Conservation (phyloP, 768 basidiomycete species). For the Hortiboletus campestris region DNA sequence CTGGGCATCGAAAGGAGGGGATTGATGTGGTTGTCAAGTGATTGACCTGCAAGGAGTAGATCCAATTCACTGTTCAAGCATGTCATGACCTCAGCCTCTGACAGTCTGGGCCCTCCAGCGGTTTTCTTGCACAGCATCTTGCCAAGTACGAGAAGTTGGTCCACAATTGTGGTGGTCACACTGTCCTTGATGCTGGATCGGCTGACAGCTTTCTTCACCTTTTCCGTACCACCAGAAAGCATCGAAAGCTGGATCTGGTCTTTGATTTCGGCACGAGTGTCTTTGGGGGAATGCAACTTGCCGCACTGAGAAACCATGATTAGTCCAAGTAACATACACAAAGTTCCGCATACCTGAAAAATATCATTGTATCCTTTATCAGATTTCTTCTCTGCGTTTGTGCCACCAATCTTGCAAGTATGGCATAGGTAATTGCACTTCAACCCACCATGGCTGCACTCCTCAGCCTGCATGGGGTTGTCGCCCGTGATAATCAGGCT, state of each 20-base stretch:
- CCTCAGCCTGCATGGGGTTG: conserved; percentile 39
- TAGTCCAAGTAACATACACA: background rate
- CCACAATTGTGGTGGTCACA: conserved; percentile 28
- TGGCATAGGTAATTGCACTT: conserved; percentile 34
- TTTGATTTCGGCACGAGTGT: background rate
- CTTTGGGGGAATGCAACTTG: conserved; percentile 6
- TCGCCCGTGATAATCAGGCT: conserved; percentile 24
- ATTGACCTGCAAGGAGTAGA: background rate
- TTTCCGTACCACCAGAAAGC: conserved; percentile 7
- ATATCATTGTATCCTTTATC: conserved; percentile 27
- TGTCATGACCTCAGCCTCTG: background rate
- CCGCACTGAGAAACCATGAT: background rate
- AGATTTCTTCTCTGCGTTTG: conserved; percentile 15
- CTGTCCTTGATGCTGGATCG: conserved; percentile 38
- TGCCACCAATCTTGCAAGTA: conserved; percentile 34
- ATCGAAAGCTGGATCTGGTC: conserved; percentile 5
- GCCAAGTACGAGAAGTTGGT: conserved; percentile 33
- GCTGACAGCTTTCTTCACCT: conserved; percentile 22
- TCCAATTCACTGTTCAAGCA: conserved; percentile 7
- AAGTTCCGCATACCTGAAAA: conserved; percentile 12
- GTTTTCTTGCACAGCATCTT: conserved; percentile 2
- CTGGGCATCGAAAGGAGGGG: conserved; percentile 17
- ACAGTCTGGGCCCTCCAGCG: background rate
- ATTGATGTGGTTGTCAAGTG: conserved; percentile 11
- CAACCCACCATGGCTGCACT: conserved; percentile 33